These are phyloP conservation scores for Wolfiporia cocos DNA, from an alignment of 1,284 basidiomycete species.

Conservation along the genomic window DNA sequence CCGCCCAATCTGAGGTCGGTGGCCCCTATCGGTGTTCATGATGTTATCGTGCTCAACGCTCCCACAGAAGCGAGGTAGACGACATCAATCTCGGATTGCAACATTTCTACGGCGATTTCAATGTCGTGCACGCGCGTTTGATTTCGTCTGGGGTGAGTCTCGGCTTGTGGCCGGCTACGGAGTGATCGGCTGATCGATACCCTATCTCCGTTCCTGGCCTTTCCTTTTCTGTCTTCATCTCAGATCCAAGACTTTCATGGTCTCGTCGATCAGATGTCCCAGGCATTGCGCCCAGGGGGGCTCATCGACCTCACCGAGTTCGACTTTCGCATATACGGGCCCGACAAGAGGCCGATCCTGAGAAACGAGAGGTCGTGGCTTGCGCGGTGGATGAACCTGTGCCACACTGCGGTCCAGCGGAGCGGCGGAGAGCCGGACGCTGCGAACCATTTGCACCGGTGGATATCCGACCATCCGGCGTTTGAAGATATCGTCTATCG, in stretches of 20 bases:
- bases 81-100: conserved; percentile 78
- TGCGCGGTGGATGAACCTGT: conserved; percentile 54
- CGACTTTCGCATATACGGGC: conserved; percentile 58
- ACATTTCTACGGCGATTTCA: conserved; percentile 72
- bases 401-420: conserved; percentile 40
- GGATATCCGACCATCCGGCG: conserved; percentile 43
- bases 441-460: conserved; percentile 44
- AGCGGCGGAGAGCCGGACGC: conserved; percentile 61
- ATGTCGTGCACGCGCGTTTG: conserved; percentile 66
- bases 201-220: conserved; percentile 19
- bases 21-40: background rate
- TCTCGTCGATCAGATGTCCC: conserved; percentile 62
- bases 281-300: conserved; percentile 63
- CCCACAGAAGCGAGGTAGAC: conserved; percentile 73
- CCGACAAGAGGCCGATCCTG: conserved; percentile 38
- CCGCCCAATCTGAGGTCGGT: conserved; percentile 63
- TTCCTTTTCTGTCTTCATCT: conserved; percentile 11
- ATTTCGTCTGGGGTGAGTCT: conserved; percentile 62
- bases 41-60: too few species aligned
- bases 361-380: conserved; percentile 45
- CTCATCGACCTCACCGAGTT: conserved; percentile 62
- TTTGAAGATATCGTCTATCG: conserved; percentile 52
- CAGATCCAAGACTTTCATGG: conserved; percentile 64
- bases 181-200: conserved; percentile 9
- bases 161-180: conserved; percentile 10